Evolutionary conservation across 1,284 basidiomycete species (phyloP), one percentile per base, ranked within the genome.

Genomic region (Ceratobasidium sp.): DNA sequence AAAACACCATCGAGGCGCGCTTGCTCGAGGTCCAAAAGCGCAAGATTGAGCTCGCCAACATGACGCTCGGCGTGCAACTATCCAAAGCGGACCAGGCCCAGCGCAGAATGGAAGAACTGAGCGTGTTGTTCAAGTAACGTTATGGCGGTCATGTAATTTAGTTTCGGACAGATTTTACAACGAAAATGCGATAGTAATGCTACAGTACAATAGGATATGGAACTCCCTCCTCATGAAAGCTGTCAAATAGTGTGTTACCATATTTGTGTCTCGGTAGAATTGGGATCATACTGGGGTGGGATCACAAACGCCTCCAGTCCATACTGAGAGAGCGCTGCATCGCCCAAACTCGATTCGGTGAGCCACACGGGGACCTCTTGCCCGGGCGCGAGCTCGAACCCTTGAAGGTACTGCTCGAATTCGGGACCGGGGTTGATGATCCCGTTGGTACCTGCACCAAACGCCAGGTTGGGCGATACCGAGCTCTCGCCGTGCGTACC

Each of bases 21-120:
- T 83, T 96, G 72, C 82, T 94, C 49, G 88, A 93, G 78, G 94
- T 99, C 20, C 97, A 99, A 82, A 86, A 85, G 78, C 94, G 96
- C 82, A 99, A 99, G 82, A 93, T 90, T 2, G 92, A 90, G 73
- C 82, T 99, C 55, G 95, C 93, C 34, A 93, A 95, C 74, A 87
- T 96, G 85, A 94, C 93, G 0, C 83, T 96, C 68, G 90, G 90
- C 55, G 85, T 91, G 73, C 88, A 85, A 75, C 86, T 91, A 79
- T 92, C 85, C 80, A 93, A 94, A 76, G 85, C 90, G 45, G 93
- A 96, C 75, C 81, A 96, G 74, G 80, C 92, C 78, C 87, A 90
- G 73, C 87, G 92, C 69, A 89, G 92, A 72, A 83, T 94, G 84
- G 92, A 93, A 74, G 92, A 94, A 76, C 82, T 93, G 72, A 84